Evolutionary conservation across 2,329 filamentous ascomycete species (phyloP).

Genomic region (Aspergillus calidoustus): DNA sequence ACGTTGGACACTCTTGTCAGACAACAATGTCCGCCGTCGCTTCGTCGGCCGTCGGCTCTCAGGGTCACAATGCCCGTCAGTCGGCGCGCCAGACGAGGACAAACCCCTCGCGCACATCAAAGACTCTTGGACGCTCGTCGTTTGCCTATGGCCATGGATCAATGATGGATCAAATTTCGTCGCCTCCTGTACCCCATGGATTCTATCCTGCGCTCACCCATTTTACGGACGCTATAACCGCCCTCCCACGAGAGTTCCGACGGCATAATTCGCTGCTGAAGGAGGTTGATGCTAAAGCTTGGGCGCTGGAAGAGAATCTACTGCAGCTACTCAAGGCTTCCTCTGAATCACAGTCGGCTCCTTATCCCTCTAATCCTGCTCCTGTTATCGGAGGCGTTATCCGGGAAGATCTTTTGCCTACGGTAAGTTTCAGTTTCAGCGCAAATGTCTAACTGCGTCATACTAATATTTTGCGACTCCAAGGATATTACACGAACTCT

Average conservation of each 20-base stretch:
- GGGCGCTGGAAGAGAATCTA: conserved; percentile 81
- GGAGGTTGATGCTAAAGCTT: conserved; percentile 97
- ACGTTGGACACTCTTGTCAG: background rate
- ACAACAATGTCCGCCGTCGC: conserved; percentile 30
- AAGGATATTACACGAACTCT: conserved; percentile 35
- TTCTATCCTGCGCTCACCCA: conserved; percentile 71
- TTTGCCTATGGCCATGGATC: conserved; percentile 44
- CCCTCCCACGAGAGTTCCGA: conserved; percentile 91
- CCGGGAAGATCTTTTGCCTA: conserved; percentile 38
- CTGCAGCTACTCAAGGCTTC: conserved; percentile 67
- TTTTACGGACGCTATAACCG: conserved; percentile 90
- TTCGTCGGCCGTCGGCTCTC: conserved; percentile 32
- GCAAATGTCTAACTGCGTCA: background rate
- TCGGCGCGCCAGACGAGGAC: conserved; percentile 53
- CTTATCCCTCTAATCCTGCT: conserved; percentile 39
- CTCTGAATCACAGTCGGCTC: conserved; percentile 39
- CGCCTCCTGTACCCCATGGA: conserved; percentile 45
- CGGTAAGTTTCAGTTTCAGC: conserved; percentile 28
- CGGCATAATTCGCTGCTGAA: conserved; percentile 95
- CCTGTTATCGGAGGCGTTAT: conserved; percentile 41
- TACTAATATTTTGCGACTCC: conserved; percentile 9
- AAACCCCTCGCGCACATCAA: conserved; percentile 55
- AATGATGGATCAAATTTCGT: conserved; percentile 32
- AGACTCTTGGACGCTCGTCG: conserved; percentile 46
- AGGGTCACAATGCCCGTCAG: conserved; percentile 39